Conservation (phyloP, 1,284 basidiomycete genomes). For the Apiotrichum gracile region DNA sequence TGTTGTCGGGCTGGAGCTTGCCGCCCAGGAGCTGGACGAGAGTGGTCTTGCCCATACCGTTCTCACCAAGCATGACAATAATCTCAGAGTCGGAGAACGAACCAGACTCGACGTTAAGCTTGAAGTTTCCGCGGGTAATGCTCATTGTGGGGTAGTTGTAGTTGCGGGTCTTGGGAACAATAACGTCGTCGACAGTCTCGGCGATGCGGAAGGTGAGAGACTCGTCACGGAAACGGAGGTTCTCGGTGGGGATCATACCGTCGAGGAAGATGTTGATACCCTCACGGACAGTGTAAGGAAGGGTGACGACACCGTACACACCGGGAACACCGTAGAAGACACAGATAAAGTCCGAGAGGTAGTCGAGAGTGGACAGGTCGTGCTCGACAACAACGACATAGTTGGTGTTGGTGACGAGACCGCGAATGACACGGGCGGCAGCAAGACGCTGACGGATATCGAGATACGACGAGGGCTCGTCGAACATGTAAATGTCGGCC, state of each 20-base stretch:
- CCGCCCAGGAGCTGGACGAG: conserved; percentile 89
- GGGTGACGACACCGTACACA: conserved; percentile 94
- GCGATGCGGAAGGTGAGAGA: conserved; percentile 92
- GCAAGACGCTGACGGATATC: conserved; percentile 89
- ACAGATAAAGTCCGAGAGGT: conserved; percentile 94
- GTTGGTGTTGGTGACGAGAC: conserved; percentile 68
- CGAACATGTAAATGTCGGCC: conserved; percentile 66
- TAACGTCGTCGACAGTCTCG: conserved; percentile 79
- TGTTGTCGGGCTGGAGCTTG: conserved; percentile 71
- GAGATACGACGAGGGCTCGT: conserved; percentile 94
- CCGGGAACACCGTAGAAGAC: conserved; percentile 94
- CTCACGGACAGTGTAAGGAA: conserved; percentile 95
- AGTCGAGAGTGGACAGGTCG: conserved; percentile 93
- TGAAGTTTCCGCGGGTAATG: conserved; percentile 89
- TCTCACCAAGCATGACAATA: conserved; percentile 95
- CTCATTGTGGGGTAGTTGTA: conserved; percentile 90
- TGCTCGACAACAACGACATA: conserved; percentile 97
- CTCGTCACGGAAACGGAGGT: conserved; percentile 91
- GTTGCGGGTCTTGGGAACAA: conserved; percentile 71
- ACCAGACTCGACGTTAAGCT: conserved; percentile 79
- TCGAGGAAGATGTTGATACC: conserved; percentile 98
- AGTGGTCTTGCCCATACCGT: conserved; percentile 95
- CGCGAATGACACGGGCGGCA: conserved; percentile 93
- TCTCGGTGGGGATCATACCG: conserved; percentile 96
- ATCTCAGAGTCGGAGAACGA: conserved; percentile 94